These are phyloP conservation scores for Crithidia expoeki DNA, from an alignment of 208 protist species.

Conservation along the genomic window DNA sequence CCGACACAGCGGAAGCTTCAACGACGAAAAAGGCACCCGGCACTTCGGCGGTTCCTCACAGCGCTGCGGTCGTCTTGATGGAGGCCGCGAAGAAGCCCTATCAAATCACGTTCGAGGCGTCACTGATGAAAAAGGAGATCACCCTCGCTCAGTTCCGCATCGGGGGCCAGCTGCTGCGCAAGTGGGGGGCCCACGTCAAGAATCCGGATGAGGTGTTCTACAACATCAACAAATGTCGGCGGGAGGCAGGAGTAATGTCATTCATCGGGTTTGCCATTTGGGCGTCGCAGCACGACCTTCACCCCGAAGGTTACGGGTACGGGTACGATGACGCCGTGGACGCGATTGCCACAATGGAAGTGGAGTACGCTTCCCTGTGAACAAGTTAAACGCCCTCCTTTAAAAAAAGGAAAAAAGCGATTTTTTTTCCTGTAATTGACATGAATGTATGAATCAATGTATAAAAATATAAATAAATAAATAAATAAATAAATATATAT, in stretches of 20 bases:
- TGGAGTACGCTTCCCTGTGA: conserved; percentile 21
- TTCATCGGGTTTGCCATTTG: conserved; percentile 64
- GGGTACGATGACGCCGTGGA: conserved; percentile 25
- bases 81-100: conserved; percentile 34
- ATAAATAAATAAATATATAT: too few relatives aligned
- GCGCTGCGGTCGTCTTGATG: conserved; percentile 22
- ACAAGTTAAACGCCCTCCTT: neutral
- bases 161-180: conserved; percentile 39
- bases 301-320: conserved; percentile 52
- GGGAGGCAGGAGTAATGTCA: conserved; percentile 32
- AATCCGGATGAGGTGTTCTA: conserved; percentile 41
- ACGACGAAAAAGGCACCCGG: neutral
- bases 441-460: too few relatives aligned
- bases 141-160: conserved; percentile 36
- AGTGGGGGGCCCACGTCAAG: conserved; percentile 55
- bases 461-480: too few relatives aligned
- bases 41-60: conserved; percentile 13
- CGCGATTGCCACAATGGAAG: conserved; percentile 26
- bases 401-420: too few relatives aligned
- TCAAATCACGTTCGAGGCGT: conserved; percentile 32
- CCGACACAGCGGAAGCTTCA: neutral
- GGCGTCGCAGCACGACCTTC: conserved; percentile 54
- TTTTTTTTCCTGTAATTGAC: too few relatives aligned
- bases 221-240: conserved; percentile 31
- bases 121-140: conserved; percentile 41